Base-by-base conservation (phyloP, 495 filamentous ascomycete genomes). In the Jackrogersella multiformis region DNA sequence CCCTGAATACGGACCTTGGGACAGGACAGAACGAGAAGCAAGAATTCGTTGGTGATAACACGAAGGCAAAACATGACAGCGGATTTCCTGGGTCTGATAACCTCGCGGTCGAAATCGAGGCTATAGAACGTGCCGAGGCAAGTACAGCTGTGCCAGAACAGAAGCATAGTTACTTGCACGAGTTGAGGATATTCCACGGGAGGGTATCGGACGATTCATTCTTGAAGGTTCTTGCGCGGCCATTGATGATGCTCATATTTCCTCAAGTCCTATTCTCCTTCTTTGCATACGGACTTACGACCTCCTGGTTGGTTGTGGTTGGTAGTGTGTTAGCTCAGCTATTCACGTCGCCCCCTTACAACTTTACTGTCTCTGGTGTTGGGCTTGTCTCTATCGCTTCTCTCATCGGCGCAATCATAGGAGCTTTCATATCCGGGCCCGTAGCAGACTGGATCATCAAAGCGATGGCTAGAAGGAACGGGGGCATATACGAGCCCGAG, bases 401-500 rank as follows among this genome's bases (percentile, higher is more conserved):
- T 6, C 74, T 78, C 4, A 53, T 80, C 32, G 79, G 79, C 4
- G 74, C 77, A 0, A 58, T 80, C 23, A 23, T 74, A 5, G 81
- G 77, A 21, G 78, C 78, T 42, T 64, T 81, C 34, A 36, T 77
- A 23, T 76, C 76, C 16, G 73, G 72, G 9, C 67, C 73, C 1
- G 45, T 82, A 42, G 74, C 77, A 6, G 80, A 82, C 57, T 73
- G 61, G 46, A 61, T 78, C 7, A 73, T 74, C n/a, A 77, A 75
- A 52, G 60, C 54, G 41, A 74, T 82, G 72, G 72, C 80, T n/a
- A 68, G 74, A 8, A 69, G 63, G 18, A 83, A 83, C 51, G 75
- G 77, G 6, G 78, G 76, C 18, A 73, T 78, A 54, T 82, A 80
- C 60, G 80, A 82, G 44, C 80, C 80, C 6, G 80, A 82, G 58